Conservation (phyloP, 176 grass and related monocot genomes). For the Coix lacrymajobi region DNA sequence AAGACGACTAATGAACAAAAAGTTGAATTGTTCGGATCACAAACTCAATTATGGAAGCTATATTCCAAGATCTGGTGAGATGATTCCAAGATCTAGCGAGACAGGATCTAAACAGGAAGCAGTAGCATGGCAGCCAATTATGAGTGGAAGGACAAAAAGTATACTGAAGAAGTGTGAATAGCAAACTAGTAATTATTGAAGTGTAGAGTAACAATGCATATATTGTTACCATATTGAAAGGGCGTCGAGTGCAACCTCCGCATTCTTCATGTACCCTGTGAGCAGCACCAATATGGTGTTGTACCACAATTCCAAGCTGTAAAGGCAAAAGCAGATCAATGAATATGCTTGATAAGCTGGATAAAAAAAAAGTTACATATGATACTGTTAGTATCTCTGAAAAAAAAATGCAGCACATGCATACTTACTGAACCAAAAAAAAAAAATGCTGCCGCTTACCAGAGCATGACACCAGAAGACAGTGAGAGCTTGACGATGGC, state of each 20-base stretch:
- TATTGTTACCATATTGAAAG: conserved; percentile 83
- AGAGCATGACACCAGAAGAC: conserved; percentile 82
- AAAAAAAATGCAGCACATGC: too few relatives aligned
- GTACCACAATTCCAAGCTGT: conserved; percentile 91
- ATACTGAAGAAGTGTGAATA: neutral
- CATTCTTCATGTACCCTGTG: conserved; percentile 74
- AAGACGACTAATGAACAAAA: neutral
- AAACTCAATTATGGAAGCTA: neutral
- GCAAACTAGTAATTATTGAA: neutral
- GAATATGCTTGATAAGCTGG: neutral
- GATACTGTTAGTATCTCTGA: too few relatives aligned
- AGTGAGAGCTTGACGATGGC: conserved; percentile 58
- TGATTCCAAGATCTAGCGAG: neutral
- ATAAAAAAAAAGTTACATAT: neutral
- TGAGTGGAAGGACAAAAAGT: neutral
- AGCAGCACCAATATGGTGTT: conserved; percentile 72
- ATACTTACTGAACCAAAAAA: too few relatives aligned
- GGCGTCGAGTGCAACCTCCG: conserved; percentile 76
- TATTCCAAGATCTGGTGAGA: neutral
- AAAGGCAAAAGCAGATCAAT: neutral
- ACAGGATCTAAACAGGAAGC: neutral
- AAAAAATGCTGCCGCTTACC: neutral
- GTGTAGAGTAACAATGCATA: neutral
- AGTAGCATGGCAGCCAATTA: neutral
- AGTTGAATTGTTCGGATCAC: neutral